Conservation (phyloP, 2,329 filamentous ascomycete species). For the Pseudogymnoascus sp. region DNA sequence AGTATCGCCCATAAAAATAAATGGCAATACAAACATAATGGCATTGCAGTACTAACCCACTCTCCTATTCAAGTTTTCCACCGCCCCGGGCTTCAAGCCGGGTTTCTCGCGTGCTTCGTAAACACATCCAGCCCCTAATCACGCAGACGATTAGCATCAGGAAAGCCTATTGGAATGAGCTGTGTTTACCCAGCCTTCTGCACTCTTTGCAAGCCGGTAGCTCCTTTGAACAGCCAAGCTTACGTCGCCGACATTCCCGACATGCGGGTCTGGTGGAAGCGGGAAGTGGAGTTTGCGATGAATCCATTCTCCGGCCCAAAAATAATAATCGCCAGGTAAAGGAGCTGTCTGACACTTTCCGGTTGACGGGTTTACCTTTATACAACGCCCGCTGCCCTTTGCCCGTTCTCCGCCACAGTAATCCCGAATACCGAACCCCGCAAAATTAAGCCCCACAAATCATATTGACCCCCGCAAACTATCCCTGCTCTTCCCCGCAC, state of each 20-base stretch:
- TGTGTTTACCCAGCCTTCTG: slow-evolving; percentile 23
- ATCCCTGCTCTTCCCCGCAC: neutral
- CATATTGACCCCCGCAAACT: neutral
- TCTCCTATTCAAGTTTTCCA: slow-evolving; percentile 32
- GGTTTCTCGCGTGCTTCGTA: slow-evolving; percentile 32
- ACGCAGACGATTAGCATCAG: neutral
- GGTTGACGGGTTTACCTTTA: slow-evolving; percentile 5
- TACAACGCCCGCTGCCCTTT: neutral
- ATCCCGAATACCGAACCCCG: slow-evolving; percentile 1
- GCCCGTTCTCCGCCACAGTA: neutral
- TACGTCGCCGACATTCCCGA: slow-evolving; percentile 30
- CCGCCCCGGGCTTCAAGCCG: slow-evolving; percentile 33
- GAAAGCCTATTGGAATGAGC: neutral
- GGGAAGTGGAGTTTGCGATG: neutral
- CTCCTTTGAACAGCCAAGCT: slow-evolving; percentile 32
- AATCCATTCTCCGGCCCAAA: neutral
- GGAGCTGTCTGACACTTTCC: neutral
- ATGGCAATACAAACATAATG: neutral
- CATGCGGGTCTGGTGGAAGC: slow-evolving; percentile 24
- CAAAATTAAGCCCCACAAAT: neutral
- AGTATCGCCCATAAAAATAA: slow-evolving; percentile 14
- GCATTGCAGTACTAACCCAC: slow-evolving; percentile 22
- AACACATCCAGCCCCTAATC: slow-evolving; percentile 22
- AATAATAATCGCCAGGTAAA: neutral
- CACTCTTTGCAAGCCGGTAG: slow-evolving; percentile 31